Conservation (phyloP, 805 yeast species). For the Schwanniomyces polymorphus region DNA sequence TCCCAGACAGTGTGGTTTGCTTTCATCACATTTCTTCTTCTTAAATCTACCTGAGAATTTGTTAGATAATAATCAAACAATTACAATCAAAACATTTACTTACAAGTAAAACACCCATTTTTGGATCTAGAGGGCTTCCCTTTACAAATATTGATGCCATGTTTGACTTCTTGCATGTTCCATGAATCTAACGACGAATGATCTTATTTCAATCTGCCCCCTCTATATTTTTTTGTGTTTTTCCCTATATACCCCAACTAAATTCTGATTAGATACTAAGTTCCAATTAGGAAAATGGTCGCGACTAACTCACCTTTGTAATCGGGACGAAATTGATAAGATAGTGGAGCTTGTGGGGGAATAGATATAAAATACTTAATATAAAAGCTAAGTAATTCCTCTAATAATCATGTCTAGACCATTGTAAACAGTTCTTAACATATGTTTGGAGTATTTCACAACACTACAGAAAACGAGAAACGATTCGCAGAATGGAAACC, state of each 20-base stretch:
- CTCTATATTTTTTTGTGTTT: not conserved
- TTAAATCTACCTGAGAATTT: constrained; percentile 2
- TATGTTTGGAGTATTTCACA: not conserved
- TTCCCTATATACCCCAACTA: not conserved
- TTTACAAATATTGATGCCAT: not conserved
- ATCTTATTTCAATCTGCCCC: not conserved
- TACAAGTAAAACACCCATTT: constrained; percentile 3
- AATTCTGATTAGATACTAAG: too few species aligned
- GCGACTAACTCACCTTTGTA: not conserved
- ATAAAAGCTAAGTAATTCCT: not conserved
- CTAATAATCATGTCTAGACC: not conserved
- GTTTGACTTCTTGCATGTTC: not conserved
- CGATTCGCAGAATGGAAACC: constrained; percentile 21
- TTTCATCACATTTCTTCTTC: constrained; percentile 23
- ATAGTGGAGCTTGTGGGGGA: not conserved
- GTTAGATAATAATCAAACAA: not conserved
- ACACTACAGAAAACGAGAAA: not conserved
- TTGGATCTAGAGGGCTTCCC: not conserved
- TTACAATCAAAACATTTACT: not conserved
- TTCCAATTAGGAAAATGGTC: not conserved
- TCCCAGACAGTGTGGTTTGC: constrained; percentile 18
- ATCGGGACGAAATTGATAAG: not conserved
- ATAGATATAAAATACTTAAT: too few species aligned
- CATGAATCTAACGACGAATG: not conserved
- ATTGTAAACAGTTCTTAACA: not conserved